Evolutionary conservation across 1,284 basidiomycete genomes (phyloP), one percentile per base, ranked within the genome.

Genomic region (Ustilago crameri): DNA sequence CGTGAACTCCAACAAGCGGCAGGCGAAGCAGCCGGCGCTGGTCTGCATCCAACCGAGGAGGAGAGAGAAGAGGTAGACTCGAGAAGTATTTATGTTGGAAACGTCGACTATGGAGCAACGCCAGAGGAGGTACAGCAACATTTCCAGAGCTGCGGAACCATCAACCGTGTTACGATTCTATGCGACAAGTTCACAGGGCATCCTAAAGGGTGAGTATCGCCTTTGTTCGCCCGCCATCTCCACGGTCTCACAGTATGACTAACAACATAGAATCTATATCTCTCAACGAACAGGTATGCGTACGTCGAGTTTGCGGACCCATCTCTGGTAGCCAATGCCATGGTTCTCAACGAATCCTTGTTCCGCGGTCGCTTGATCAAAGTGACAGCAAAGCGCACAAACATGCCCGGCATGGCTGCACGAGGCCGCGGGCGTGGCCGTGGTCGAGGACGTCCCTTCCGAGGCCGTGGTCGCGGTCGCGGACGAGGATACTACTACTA

Each of bases 121-220:
- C 96, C 96, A 15, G 96, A 98, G 85, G 96, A 99, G 84, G 94
- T 99, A 58, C 96, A 98, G 85, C 90, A 88, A 42, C 96, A 98
- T 84, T 99, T 99, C 86, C 92, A 94, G 82, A 90, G 94, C 24
- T 98, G 95, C 83, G 96, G 96, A 7, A 95, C 92, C 20, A 98
- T 99, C 85, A 98, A 99, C 86, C 90, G 96, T 77, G 94, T 99
- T 49, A 99, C 96, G 0, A 99, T 99, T 80, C 89, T 98, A 24
- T 98, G 96, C 85, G 96, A 99, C 88, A 98, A 98, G 86, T 98
- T 97, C 84, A 98, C 95, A 17, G 96, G 96, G 43, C 95, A 98
- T 86, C 95, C 96, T 40, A 98, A 98, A 89, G 96, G 95, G 93
- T 95, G 75, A 66, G 89, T 85, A 9, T 18, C 17, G 9, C 3